Evolutionary conservation across 129 eudicot species (phyloP).

Genomic region (Daucus carota): DNA sequence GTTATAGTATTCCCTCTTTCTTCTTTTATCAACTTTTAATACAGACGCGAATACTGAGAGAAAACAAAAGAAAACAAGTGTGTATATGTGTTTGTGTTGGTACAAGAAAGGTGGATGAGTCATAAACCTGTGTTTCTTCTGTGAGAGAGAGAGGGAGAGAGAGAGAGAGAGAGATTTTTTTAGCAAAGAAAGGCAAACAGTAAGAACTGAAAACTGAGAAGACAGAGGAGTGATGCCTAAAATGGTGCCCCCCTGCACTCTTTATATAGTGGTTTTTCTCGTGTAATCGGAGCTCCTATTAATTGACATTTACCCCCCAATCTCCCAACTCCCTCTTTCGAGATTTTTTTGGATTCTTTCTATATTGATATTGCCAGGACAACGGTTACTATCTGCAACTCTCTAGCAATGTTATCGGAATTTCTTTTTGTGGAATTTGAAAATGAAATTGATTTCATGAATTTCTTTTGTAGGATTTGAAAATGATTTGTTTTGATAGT

Average conservation of each 20-base stretch:
- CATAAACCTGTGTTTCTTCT: neutral
- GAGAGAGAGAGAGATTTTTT: neutral
- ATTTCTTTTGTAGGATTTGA: neutral
- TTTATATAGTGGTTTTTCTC: neutral
- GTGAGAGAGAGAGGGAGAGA: too few species aligned
- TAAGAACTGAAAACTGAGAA: neutral
- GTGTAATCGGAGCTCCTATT: neutral
- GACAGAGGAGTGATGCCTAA: neutral
- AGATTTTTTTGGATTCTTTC: neutral
- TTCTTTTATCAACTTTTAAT: neutral
- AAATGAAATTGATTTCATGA: too few species aligned
- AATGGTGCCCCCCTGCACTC: neutral
- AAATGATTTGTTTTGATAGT: neutral
- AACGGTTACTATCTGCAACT: too few species aligned
- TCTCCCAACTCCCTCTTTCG: neutral
- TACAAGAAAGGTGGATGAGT: too few species aligned
- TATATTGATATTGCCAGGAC: too few species aligned
- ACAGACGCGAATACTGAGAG: neutral
- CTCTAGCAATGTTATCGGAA: too few species aligned
- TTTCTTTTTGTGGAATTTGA: too few species aligned
- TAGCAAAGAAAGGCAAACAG: neutral
- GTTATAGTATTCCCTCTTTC: neutral
- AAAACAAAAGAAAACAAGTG: neutral
- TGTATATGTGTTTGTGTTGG: too few species aligned
- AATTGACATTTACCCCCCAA: neutral